Evolutionary conservation across 345 rosid species (phyloP).

Genomic region (Moringa oleifera): DNA sequence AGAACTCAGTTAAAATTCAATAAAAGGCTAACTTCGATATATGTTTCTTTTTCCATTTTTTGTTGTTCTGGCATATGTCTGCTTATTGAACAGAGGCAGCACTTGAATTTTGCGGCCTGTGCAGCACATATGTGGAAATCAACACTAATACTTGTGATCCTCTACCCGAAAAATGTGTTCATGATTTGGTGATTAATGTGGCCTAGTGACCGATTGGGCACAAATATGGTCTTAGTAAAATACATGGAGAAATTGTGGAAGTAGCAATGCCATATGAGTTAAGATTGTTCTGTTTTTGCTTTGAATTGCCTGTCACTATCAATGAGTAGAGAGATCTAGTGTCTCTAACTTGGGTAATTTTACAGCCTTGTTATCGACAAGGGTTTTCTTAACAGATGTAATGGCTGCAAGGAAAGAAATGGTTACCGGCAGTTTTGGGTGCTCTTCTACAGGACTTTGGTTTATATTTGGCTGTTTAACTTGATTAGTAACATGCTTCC

Average conservation of each 20-base stretch:
- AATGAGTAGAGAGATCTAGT: too few relatives aligned
- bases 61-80: not conserved
- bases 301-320: too few relatives aligned
- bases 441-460: not conserved
- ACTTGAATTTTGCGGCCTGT: not conserved
- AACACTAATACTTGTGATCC: too few relatives aligned
- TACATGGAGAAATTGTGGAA: not conserved
- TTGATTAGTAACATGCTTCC: not conserved
- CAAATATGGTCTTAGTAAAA: too few relatives aligned
- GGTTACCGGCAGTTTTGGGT: not conserved
- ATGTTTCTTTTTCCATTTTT: not conserved
- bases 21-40: constrained; percentile 13
- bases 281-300: too few relatives aligned
- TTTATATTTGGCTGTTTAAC: not conserved
- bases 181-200: not conserved
- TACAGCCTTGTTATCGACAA: too few relatives aligned
- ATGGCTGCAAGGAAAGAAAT: too few relatives aligned
- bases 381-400: too few relatives aligned
- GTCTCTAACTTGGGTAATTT: too few relatives aligned
- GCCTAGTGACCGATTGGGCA: not conserved
- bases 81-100: not conserved
- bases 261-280: not conserved
- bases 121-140: too few relatives aligned
- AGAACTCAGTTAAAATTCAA: constrained; percentile 9
- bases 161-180: not conserved